Evolutionary conservation across 2,329 filamentous ascomycete genomes (phyloP), one percentile per base, ranked within the genome.

Genomic region (Penicillium aurantiogriseum): DNA sequence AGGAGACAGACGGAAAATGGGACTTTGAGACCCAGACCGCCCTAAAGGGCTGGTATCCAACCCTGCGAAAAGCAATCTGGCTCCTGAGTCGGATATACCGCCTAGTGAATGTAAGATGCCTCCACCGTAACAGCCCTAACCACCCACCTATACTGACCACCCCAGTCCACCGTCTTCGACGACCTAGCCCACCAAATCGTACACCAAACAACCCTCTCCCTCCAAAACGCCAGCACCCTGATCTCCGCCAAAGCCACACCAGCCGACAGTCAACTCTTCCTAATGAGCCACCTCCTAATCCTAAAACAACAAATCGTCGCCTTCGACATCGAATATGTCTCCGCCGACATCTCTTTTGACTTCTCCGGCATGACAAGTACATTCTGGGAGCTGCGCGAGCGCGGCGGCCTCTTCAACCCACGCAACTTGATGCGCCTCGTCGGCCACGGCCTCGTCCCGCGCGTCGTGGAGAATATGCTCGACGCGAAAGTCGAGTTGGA

Each of bases 221-320:
- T 99, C 19, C 85, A 92, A 62, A 83, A 87, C 50, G 93, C 91
- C 29, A 89, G 92, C 64, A 79, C 82, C 6, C 84, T 85, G 59
- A 88, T 96, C 64, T 83, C 86, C 55, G 83, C 83, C 36, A 85
- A 85, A 55, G 80, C 83, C 23, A 74, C 75, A n/a, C 78, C 79
- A 71, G 82, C 84, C 2, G 92, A 97, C 71, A 85, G 89, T 0
- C 90, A 96, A 65, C 83, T 99, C 5, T 99, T 99, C 76, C 87
- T 97, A 69, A 88, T 99, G 67, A 94, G 93, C 67, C 96, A 99
- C 71, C 83, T 99, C 2, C 88, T 99, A 49, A 88, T 97, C 49
- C 84, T 99, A 51, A 97, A 97, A 75, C 95, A 97, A 71, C 91
- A 97, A 72, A 89, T 99, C 51, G 87, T 99, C 27, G 92, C 92